A percentile compares a stretch with the other conserved stretches of the same genome.
Conservation (phyloP, 2,329 filamentous ascomycete genomes). For the Escovopsis sp. region DNA sequence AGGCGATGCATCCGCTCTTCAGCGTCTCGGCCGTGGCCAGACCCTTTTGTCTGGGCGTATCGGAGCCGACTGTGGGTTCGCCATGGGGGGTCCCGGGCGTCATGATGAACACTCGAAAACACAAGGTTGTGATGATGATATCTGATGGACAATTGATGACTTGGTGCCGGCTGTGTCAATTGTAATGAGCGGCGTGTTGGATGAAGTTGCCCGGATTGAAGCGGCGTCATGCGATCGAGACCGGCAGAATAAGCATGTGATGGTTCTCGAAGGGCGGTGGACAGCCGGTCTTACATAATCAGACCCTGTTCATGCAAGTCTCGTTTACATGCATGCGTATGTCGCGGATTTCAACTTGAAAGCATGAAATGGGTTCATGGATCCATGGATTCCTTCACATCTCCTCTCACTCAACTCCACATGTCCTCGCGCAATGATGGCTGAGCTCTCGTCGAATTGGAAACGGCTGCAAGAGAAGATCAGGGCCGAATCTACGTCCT, state of each 20-base stretch:
- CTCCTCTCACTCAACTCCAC: too few species aligned
- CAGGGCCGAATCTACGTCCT: slow-evolving; percentile 28
- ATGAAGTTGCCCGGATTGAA: not conserved
- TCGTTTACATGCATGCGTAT: too few species aligned
- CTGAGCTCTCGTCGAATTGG: slow-evolving; percentile 54
- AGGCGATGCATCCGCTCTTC: slow-evolving; percentile 42
- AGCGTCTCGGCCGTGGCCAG: slow-evolving; percentile 75
- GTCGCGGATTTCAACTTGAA: too few species aligned
- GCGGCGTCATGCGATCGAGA: not conserved
- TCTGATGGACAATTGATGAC: not conserved
- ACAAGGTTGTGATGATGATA: not conserved
- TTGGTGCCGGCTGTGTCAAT: too few species aligned
- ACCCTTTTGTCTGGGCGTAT: slow-evolving; percentile 52
- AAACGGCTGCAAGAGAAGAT: slow-evolving; percentile 57
- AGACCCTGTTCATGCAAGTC: too few species aligned
- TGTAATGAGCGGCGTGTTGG: too few species aligned
- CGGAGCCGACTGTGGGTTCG: slow-evolving; percentile 40
- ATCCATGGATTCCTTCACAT: too few species aligned
- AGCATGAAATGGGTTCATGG: too few species aligned
- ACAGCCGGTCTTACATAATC: too few species aligned
- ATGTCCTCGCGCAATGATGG: slow-evolving; percentile 12
- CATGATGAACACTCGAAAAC: too few species aligned
- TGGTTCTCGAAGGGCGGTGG: slow-evolving; percentile 4
- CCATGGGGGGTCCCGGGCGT: slow-evolving; percentile 31
- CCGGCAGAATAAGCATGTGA: slow-evolving; percentile 5